phyloP scores from a whole-genome alignment of 2,329 filamentous ascomycete species.

The Colletotrichum acutatum region DNA sequence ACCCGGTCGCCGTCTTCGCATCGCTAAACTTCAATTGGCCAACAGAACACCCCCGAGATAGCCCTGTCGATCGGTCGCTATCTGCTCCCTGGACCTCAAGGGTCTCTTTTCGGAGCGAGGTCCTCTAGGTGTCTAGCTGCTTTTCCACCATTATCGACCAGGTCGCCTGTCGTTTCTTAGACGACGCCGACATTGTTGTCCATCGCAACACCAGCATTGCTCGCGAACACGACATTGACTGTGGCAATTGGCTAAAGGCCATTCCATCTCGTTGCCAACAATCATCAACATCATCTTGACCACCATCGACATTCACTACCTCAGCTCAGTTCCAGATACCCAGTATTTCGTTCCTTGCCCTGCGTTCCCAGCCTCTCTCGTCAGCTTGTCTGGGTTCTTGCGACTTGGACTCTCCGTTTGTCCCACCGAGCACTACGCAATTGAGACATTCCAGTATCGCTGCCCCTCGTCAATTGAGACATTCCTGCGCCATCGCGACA shows the following conservation, averaged over 20 bases:
- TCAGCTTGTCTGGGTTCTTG: not conserved
- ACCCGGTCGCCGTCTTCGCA: not conserved
- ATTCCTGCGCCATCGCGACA: conserved; percentile 23
- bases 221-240: not conserved
- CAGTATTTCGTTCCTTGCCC: conserved; percentile 7
- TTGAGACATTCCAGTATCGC: conserved; percentile 21
- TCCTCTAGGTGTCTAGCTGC: not conserved
- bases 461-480: conserved; percentile 23
- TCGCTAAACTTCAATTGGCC: conserved; percentile 1
- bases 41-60: not conserved
- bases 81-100: not conserved
- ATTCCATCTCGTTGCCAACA: not conserved
- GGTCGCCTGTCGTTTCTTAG: not conserved
- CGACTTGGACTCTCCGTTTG: not conserved
- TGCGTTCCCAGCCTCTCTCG: conserved; percentile 9
- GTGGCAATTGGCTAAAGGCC: not conserved
- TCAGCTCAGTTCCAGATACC: conserved; percentile 28
- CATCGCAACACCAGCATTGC: not conserved
- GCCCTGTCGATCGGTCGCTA: conserved; percentile 12
- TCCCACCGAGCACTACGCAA: not conserved
- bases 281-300: not conserved
- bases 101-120: not conserved
- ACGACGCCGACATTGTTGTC: not conserved
- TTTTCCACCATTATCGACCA: not conserved
- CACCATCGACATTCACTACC: not conserved